phyloP scores from a whole-genome alignment of 345 rosid genomes.

The Eucalyptus erythrocorys region DNA sequence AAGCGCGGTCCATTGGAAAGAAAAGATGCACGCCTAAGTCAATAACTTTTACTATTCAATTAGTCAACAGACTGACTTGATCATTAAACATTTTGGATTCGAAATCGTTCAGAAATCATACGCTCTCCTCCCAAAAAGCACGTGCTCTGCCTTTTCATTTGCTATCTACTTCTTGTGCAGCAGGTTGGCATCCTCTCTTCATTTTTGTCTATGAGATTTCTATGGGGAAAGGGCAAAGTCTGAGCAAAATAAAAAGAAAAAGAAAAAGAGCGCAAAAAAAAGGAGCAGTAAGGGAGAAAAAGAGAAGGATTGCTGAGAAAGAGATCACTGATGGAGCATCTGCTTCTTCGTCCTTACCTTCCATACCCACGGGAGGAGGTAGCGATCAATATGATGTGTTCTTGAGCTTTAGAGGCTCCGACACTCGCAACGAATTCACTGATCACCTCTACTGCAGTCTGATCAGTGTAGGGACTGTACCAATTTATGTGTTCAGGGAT shows the following conservation, averaged over 20 bases:
- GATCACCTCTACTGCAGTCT: neutral
- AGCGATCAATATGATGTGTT: neutral
- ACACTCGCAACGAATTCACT: neutral
- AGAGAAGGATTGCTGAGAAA: neutral
- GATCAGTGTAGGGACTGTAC: fast-evolving
- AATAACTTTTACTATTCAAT: too few relatives aligned
- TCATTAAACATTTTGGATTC: too few relatives aligned
- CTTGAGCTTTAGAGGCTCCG: neutral
- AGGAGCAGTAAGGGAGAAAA: fast-evolving
- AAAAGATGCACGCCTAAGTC: too few relatives aligned
- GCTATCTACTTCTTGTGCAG: neutral
- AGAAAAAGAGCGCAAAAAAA: too few relatives aligned
- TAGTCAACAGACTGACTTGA: too few relatives aligned
- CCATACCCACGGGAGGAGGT: fast-evolving
- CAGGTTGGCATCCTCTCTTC: neutral
- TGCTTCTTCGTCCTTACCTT: neutral
- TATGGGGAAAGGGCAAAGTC: neutral
- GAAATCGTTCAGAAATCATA: too few relatives aligned
- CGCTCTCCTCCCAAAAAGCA: too few relatives aligned
- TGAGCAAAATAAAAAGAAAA: too few relatives aligned
- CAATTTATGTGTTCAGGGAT: neutral
- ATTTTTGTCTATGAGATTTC: neutral
- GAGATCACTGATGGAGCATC: neutral
- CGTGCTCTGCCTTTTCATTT: too few relatives aligned
- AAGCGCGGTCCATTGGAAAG: too few relatives aligned